Percentiles rank a stretch among this genome's conserved stretches.
These are phyloP conservation scores for Isabelozyma rhagii DNA, from an alignment of 805 yeast species.

Conservation along the genomic window DNA sequence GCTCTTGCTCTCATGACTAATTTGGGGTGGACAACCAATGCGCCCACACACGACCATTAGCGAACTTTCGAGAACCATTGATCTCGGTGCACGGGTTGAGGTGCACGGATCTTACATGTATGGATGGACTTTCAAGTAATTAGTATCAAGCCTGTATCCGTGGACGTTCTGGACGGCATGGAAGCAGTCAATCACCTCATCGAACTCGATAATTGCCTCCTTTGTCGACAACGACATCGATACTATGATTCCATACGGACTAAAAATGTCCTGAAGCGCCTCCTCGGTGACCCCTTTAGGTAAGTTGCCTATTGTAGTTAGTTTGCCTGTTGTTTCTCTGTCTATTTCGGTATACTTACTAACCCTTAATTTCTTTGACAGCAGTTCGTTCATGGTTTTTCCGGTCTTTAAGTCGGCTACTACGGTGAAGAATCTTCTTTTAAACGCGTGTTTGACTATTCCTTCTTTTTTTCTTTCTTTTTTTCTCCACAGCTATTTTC, in stretches of 20 bases:
- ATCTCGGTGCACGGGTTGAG: conserved; percentile 1
- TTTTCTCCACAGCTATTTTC: not conserved
- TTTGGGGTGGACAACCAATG: not conserved
- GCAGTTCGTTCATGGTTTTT: not conserved
- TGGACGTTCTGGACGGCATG: conserved; percentile 9
- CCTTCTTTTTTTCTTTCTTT: not conserved
- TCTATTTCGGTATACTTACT: not conserved
- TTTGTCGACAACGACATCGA: not conserved
- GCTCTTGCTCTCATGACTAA: not conserved
- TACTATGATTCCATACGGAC: conserved; percentile 7
- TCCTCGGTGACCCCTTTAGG: conserved; percentile 4
- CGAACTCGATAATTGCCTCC: conserved; percentile 7
- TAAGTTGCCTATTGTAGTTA: conserved; percentile 5
- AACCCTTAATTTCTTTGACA: not conserved
- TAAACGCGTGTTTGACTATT: not conserved
- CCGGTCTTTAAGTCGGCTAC: too few relatives aligned
- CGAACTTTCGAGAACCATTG: conserved; percentile 4
- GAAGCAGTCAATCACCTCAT: conserved; percentile 7
- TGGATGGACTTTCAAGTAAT: not conserved
- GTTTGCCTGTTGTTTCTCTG: not conserved
- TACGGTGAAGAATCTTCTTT: not conserved
- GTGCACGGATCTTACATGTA: not conserved
- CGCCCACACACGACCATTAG: conserved; percentile 3
- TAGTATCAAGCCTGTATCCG: conserved; percentile 6
- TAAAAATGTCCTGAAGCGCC: conserved; percentile 5